Percentiles rank a stretch among this genome's conserved stretches.
These are phyloP conservation scores for Talaromyces trachyspermus DNA, from an alignment of 495 filamentous ascomycete genomes.

Conservation along the genomic window DNA sequence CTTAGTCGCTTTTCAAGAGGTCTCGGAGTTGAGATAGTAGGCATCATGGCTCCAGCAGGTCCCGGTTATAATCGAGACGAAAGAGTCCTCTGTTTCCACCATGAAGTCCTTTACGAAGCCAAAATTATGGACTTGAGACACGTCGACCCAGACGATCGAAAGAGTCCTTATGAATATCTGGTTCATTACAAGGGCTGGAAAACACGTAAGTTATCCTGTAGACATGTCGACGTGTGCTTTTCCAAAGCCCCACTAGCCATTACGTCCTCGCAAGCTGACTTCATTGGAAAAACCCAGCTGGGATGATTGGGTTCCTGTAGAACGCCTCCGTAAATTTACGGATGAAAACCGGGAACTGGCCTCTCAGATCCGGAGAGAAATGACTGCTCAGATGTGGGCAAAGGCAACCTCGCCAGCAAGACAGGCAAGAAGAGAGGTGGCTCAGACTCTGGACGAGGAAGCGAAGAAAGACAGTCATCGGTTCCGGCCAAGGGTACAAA, in stretches of 20 bases:
- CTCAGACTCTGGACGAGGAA: slow-evolving; percentile 75
- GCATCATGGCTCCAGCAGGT: slow-evolving; percentile 52
- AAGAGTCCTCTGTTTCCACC: slow-evolving; percentile 92
- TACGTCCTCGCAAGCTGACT: background rate
- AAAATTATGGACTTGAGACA: slow-evolving; percentile 76
- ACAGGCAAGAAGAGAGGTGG: slow-evolving; percentile 54
- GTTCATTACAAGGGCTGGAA: slow-evolving; percentile 99
- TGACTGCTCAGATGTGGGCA: slow-evolving; percentile 20
- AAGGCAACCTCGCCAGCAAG: slow-evolving; percentile 25
- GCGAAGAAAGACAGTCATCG: slow-evolving; percentile 74
- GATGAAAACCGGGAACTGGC: slow-evolving; percentile 90
- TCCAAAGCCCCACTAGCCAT: background rate
- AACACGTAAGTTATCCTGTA: slow-evolving; percentile 68
- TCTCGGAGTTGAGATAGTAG: background rate
- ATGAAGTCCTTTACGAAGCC: slow-evolving; percentile 93
- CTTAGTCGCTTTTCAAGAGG: background rate
- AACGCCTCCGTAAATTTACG: slow-evolving; percentile 87
- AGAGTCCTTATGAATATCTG: slow-evolving; percentile 72
- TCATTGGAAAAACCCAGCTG: slow-evolving; percentile 52
- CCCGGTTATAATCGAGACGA: slow-evolving; percentile 77
- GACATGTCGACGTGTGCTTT: background rate
- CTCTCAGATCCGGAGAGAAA: slow-evolving; percentile 36
- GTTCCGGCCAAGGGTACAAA: slow-evolving; percentile 61
- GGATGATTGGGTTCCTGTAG: slow-evolving; percentile 97
- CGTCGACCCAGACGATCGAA: slow-evolving; percentile 59